A percentile compares a stretch with the other conserved stretches of the same genome.
These are phyloP conservation scores for Angomonas ambiguus DNA, from an alignment of 208 protist species.

Conservation along the genomic window DNA sequence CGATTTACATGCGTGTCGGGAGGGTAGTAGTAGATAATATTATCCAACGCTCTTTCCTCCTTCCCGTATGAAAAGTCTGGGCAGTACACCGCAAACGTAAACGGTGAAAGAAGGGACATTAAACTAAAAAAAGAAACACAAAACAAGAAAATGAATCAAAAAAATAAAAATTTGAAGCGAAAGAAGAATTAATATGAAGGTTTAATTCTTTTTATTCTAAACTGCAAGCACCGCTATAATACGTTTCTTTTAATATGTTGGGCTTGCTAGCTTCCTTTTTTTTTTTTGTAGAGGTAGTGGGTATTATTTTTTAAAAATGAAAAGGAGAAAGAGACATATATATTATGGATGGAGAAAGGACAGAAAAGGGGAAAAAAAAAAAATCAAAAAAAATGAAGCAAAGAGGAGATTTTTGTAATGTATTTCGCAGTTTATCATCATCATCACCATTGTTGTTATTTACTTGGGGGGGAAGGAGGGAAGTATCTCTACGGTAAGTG, in stretches of 20 bases:
- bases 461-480: too few relatives aligned
- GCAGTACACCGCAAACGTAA: constrained; percentile 48
- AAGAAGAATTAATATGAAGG: too few relatives aligned
- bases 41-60: constrained; percentile 56
- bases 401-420: too few relatives aligned
- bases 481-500: too few relatives aligned
- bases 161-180: constrained; percentile 3
- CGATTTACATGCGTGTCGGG: constrained; percentile 18
- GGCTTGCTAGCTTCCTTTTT: too few relatives aligned
- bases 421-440: too few relatives aligned
- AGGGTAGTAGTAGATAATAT: constrained; percentile 68
- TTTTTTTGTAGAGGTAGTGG: constrained; percentile 1
- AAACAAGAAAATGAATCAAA: background rate
- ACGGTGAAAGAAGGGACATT: constrained; percentile 13
- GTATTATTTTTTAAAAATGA: background rate
- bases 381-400: too few relatives aligned
- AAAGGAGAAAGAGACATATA: background rate
- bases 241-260: background rate
- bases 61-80: constrained; percentile 35
- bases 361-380: too few relatives aligned
- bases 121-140: background rate
- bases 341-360: too few relatives aligned
- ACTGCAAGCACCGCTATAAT: background rate
- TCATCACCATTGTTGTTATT: too few relatives aligned
- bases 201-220: too few relatives aligned